These are phyloP conservation scores for Poa annua DNA, from an alignment of 176 grass and related monocot species.

Conservation along the genomic window DNA sequence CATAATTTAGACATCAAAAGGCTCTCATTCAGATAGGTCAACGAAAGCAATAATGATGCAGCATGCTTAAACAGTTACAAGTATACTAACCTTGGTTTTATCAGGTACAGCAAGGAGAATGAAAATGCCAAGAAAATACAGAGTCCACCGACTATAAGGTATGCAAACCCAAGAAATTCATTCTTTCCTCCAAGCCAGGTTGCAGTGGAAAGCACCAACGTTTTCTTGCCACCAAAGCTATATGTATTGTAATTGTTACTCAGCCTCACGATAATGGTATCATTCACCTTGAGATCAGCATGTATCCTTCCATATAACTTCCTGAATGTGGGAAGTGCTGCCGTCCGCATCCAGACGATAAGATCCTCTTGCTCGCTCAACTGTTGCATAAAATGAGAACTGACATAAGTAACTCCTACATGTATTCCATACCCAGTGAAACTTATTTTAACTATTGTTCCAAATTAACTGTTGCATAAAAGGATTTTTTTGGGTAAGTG, in stretches of 20 bases:
- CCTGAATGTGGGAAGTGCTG: conserved; percentile 90
- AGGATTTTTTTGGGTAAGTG: too few relatives aligned
- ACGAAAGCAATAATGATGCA: neutral
- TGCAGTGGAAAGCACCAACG: conserved; percentile 79
- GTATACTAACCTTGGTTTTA: conserved; percentile 81
- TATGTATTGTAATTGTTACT: conserved; percentile 90
- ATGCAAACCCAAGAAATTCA: conserved; percentile 82
- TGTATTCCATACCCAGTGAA: too few relatives aligned
- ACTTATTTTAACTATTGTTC: too few relatives aligned
- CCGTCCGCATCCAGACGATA: conserved; percentile 92
- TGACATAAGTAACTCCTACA: conserved; percentile 26
- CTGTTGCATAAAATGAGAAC: conserved; percentile 46
- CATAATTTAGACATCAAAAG: conserved; percentile 10
- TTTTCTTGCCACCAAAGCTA: conserved; percentile 84
- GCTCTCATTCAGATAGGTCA: neutral
- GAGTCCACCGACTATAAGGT: conserved; percentile 73
- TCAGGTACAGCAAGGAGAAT: conserved; percentile 74
- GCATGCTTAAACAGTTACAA: neutral
- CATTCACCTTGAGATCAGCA: conserved; percentile 73
- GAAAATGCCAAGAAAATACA: conserved; percentile 74
- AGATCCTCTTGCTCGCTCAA: conserved; percentile 88
- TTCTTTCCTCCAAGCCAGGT: conserved; percentile 95
- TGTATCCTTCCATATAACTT: conserved; percentile 89
- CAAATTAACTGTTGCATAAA: too few relatives aligned
- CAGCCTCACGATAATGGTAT: conserved; percentile 71